phyloP scores from a whole-genome alignment of 257 asterid genomes.

The Solanum okadae region DNA sequence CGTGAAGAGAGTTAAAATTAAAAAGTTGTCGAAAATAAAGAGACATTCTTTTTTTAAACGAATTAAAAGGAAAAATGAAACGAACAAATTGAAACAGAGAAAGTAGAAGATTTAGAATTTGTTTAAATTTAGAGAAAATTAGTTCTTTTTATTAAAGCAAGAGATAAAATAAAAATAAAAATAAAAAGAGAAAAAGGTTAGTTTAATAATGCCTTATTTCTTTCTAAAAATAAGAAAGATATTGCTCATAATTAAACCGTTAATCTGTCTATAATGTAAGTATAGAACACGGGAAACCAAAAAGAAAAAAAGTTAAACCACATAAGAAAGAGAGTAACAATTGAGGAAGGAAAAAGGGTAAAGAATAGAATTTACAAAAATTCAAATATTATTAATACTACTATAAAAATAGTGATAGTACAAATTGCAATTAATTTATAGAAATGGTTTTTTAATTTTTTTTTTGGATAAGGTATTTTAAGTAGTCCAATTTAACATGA shows the following conservation, averaged over 20 bases:
- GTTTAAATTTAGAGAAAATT: background rate
- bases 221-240: background rate
- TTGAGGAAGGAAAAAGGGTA: background rate
- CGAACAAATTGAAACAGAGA: background rate
- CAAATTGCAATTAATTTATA: background rate
- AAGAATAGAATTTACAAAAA: background rate
- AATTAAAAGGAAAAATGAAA: background rate
- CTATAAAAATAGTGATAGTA: background rate
- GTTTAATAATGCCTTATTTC: background rate
- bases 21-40: background rate
- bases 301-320: background rate
- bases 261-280: no score
- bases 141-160: background rate
- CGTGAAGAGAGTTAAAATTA: background rate
- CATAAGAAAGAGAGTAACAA: background rate
- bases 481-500: background rate
- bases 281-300: background rate
- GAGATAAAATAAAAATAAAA: background rate
- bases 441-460: background rate
- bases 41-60: no score
- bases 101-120: background rate
- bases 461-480: background rate
- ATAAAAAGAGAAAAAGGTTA: background rate
- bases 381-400: background rate
- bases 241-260: background rate